These are phyloP conservation scores for Chalaropsis ovoidea DNA, from an alignment of 2,329 filamentous ascomycete genomes.

Conservation along the genomic window DNA sequence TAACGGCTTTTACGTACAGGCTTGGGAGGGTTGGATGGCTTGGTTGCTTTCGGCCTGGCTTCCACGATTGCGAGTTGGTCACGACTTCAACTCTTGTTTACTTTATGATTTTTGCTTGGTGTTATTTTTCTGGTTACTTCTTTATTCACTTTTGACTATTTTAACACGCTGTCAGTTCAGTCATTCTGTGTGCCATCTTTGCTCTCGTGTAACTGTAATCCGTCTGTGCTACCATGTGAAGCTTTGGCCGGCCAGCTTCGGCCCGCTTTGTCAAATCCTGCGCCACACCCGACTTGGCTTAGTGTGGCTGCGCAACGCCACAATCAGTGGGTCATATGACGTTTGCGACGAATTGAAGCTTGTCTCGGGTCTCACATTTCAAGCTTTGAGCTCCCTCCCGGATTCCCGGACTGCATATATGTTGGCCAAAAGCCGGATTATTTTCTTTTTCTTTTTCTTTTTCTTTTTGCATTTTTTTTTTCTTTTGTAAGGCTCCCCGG, in stretches of 20 bases:
- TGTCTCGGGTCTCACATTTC: neutral
- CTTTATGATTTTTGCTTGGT: slow-evolving; percentile 6
- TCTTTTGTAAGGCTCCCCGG: neutral
- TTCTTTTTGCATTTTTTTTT: neutral
- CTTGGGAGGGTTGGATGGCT: neutral
- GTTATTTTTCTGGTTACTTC: slow-evolving; percentile 2
- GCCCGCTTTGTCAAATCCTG: neutral
- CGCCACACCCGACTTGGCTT: neutral
- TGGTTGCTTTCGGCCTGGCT: neutral
- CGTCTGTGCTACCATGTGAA: neutral
- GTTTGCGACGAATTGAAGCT: slow-evolving; percentile 8
- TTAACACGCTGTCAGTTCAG: neutral
- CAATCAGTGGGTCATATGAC: neutral
- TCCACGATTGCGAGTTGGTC: neutral
- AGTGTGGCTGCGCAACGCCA: neutral
- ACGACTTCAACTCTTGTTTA: neutral
- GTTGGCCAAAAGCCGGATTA: neutral
- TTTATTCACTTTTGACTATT: slow-evolving; percentile 3
- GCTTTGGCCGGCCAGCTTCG: neutral
- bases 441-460: neutral
- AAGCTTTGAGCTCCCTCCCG: neutral
- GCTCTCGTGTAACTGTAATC: neutral
- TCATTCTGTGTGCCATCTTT: neutral
- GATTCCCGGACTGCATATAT: neutral
- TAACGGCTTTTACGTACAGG: neutral